Evolutionary conservation across 1,139 yeast species (phyloP).

Genomic region (Yarrowia galli): DNA sequence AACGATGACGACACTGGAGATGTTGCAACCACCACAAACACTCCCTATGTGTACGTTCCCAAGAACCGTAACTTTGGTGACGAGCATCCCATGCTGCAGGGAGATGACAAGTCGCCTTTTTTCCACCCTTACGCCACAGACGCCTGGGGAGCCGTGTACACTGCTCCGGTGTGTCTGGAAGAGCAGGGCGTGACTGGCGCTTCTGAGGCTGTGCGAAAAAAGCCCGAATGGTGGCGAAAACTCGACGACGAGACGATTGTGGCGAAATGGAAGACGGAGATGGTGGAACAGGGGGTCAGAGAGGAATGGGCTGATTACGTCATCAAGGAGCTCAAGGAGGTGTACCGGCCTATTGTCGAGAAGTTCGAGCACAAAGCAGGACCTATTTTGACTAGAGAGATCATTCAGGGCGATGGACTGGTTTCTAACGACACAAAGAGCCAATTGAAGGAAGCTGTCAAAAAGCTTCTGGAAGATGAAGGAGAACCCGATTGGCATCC

Average conservation of each 20-base stretch:
- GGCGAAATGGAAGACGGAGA: constrained; percentile 40
- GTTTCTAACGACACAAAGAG: constrained; percentile 41
- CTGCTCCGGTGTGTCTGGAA: constrained; percentile 8
- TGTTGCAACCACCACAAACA: no score
- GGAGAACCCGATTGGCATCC: constrained; percentile 52
- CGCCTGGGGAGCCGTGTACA: constrained; percentile 2
- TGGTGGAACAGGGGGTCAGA: constrained; percentile 26
- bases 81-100: neutral
- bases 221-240: constrained; percentile 34
- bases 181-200: constrained; percentile 11
- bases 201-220: constrained; percentile 5
- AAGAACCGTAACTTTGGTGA: constrained; percentile 20
- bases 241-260: constrained; percentile 42
- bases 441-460: constrained; percentile 39
- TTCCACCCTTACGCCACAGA: neutral
- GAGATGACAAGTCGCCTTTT: constrained; percentile 15
- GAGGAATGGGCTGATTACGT: constrained; percentile 41
- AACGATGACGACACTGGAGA: neutral
- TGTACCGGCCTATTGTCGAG: constrained; percentile 39
- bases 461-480: constrained; percentile 9
- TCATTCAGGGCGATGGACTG: constrained; percentile 41
- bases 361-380: constrained; percentile 39
- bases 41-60: constrained; percentile 7
- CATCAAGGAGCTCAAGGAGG: constrained; percentile 42
- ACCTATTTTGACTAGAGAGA: constrained; percentile 39